phyloP scores from a whole-genome alignment of 805 yeast genomes.

The Metschnikowia amazonensis region DNA sequence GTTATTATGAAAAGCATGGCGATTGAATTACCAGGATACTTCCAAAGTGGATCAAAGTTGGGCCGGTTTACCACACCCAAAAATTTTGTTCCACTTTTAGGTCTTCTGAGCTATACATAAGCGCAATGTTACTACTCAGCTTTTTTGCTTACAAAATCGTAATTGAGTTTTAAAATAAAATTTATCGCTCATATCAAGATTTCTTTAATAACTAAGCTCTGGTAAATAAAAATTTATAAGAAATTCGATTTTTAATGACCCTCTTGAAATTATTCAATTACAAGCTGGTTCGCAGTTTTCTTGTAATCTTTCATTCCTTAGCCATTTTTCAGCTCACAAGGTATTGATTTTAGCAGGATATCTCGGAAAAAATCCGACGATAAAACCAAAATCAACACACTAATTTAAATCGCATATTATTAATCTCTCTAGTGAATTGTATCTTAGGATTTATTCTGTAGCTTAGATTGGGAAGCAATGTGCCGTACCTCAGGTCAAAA shows the following conservation, averaged over 20 bases:
- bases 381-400: no score
- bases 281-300: background rate
- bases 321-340: no score
- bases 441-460: background rate
- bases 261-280: no score
- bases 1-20: no score
- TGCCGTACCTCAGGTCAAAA: conserved; percentile 3
- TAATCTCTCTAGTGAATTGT: no score
- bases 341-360: no score
- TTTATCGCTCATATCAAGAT: background rate
- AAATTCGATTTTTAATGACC: background rate
- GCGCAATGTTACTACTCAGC: no score
- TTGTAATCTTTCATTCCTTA: background rate
- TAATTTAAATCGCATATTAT: no score
- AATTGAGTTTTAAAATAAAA: background rate
- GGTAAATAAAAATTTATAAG: background rate
- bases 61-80: background rate
- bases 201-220: background rate
- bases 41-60: background rate
- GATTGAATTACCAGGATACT: no score
- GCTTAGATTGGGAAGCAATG: background rate
- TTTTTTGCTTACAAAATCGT: background rate
- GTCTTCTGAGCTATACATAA: no score
- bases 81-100: no score
- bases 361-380: no score